Evolutionary conservation across 805 yeast species (phyloP), one percentile per base, ranked within the genome.

Genomic region (Cyberlindnera maclurae): DNA sequence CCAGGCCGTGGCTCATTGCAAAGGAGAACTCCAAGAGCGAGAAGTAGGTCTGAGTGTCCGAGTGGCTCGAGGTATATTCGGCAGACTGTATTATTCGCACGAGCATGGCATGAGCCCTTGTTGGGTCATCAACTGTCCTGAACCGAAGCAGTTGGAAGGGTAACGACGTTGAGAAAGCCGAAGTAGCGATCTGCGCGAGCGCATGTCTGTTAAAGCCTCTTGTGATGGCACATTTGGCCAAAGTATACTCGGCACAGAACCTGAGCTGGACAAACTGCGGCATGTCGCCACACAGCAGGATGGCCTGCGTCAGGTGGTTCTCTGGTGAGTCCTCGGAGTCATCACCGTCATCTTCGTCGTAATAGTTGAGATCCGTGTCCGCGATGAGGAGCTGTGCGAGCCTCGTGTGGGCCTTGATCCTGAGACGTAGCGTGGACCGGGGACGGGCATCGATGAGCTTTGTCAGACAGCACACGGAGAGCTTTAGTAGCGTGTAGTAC

Each of bases 401-500:
- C 13, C 55, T 43, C 4, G 62, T 34, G 16, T 50, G 44, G 7
- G 49, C 44, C 36, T 43, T 38, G 26, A 65, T 41, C 22, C 54
- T 54, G 20, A 57, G 33, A 0, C 60, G 47, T 1, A 57, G 43
- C 5, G 52, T 37, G 2, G 51, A 43, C 34, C 56, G 60, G 26
- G 57, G 57, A 24, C 51, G 57, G 13, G 55, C 57, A 18, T 15
- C 47, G 39, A 40, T 31, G 34, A 31, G 40, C 38, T 29, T 43
- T 15, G 28, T 48, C 48, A 60, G 43, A 10, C 55, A 43, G 22
- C 39, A 42, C 1, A 64, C 43, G 3, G 62, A 38, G 41, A 58
- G 52, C 12, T 52, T 49, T 1, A 63, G 50, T 36, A 65, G 38
- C 4, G 60, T 48, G 41, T 50, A 59, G 38, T 62, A 63, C 43